Evolutionary conservation across 2,329 filamentous ascomycete genomes (phyloP).

Genomic region (Xylariaceae sp.): DNA sequence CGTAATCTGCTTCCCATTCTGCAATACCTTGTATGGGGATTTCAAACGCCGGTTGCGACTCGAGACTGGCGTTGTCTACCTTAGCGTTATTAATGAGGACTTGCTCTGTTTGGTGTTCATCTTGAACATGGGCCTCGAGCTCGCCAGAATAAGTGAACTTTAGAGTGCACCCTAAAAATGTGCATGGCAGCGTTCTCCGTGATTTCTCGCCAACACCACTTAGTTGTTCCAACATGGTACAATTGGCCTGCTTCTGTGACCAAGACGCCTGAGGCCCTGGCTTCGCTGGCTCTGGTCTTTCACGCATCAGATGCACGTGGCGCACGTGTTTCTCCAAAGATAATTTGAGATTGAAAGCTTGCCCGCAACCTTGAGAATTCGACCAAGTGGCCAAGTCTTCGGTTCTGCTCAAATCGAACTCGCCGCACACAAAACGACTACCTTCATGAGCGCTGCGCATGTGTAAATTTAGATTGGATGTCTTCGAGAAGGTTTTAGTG

Average conservation of each 20-base stretch:
- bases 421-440: slow-evolving; percentile 78
- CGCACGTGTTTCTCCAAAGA: slow-evolving; percentile 84
- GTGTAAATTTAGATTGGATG: slow-evolving; percentile 83
- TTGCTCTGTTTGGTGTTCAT: slow-evolving; percentile 35
- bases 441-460: slow-evolving; percentile 79
- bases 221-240: slow-evolving; percentile 50
- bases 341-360: slow-evolving; percentile 76
- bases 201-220: slow-evolving; percentile 48
- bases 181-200: slow-evolving; percentile 53
- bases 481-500: slow-evolving; percentile 77
- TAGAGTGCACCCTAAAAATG: slow-evolving; percentile 48
- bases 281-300: slow-evolving; percentile 46
- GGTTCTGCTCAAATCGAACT: slow-evolving; percentile 64
- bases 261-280: slow-evolving; percentile 19
- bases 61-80: neutral
- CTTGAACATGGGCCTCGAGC: slow-evolving; percentile 52
- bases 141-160: slow-evolving; percentile 59
- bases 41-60: slow-evolving; percentile 16
- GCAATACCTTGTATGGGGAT: slow-evolving; percentile 11
- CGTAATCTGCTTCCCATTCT: slow-evolving; percentile 21
- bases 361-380: slow-evolving; percentile 72
- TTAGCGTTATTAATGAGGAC: slow-evolving; percentile 25
- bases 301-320: slow-evolving; percentile 74
- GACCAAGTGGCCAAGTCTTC: slow-evolving; percentile 69
- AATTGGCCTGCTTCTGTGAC: slow-evolving; percentile 25